Evolutionary conservation across 352 stramenopile genomes (phyloP), one percentile per base, ranked within the genome.

Genomic region (Pythium aquatile): DNA sequence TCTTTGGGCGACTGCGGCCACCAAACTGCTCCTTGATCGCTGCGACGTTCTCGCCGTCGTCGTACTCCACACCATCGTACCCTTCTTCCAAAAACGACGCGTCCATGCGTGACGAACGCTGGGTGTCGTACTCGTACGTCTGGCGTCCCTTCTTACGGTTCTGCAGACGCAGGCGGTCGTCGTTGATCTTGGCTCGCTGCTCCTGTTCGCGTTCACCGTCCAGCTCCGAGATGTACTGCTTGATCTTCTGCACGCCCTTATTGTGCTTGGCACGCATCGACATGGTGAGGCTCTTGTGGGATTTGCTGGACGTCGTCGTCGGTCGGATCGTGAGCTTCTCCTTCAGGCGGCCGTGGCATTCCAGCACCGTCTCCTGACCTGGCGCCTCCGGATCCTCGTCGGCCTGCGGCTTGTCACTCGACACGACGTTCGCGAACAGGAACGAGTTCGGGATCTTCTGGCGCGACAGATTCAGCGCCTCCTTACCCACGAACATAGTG

Each of bases 211-310:
- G 81, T 57, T 87, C 82, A n/a, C 85, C 85, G 53, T 94, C 85
- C 30, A 93, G 61, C 63, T 95, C 87, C 3, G 85, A 94, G 55
- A 95, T 90, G 68, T 95, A 93, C 44, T 91, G 66, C 72, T 95
- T 92, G 54, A 94, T 78, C 62, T 88, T 88, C 66, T 93, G 83
- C 47, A 93, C 79, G 33, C 81, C 87, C 76, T 95, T 95, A 77
- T 94, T 95, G 74, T 95, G 87, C 59, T 93, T 91, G 42, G 87
- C 87, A 10, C 87, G 85, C 85, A 95, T 93, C 44, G 87, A 94
- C 87, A 95, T 93, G 56, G 82, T 95, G 16, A 95, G 73, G 60
- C 83, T 93, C 69, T 90, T 89, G 75, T 95, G 87, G 29, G 87
- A 93, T 70, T 91, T 92, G 61, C 81, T 92, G 30, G 77, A 73